phyloP scores from a whole-genome alignment of 2,329 filamentous ascomycete genomes.

The Nemania abortiva region DNA sequence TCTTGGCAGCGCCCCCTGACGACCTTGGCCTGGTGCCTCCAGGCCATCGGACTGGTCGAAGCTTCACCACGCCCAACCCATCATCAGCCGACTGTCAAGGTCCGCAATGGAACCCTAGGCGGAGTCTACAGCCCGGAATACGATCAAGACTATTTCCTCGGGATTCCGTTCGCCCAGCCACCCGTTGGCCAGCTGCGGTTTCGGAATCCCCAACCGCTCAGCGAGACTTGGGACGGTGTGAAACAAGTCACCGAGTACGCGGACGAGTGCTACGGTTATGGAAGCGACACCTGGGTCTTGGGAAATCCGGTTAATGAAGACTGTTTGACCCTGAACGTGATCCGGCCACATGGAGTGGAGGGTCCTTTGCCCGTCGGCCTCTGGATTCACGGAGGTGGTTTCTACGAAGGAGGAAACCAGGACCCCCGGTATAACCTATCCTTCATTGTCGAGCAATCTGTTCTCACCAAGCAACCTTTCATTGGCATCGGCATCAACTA shows the following conservation, averaged over 20 bases:
- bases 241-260: not conserved
- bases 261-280: not conserved
- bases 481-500: not conserved
- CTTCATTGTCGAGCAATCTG: not conserved
- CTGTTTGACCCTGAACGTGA: slow-evolving; percentile 4
- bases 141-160: slow-evolving; percentile 22
- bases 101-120: not conserved
- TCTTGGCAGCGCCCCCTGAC: slow-evolving; percentile 4
- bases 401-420: not conserved
- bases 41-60: slow-evolving; percentile 1
- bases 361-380: slow-evolving; percentile 1
- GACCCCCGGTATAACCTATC: not conserved
- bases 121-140: slow-evolving; percentile 5
- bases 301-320: slow-evolving; percentile 2
- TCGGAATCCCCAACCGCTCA: not conserved
- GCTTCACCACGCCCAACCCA: slow-evolving; percentile 2
- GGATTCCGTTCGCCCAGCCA: slow-evolving; percentile 17
- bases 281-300: not conserved
- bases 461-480: not conserved
- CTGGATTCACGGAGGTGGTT: not conserved
- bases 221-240: slow-evolving; percentile 3
- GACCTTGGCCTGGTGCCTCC: slow-evolving; percentile 2
- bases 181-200: slow-evolving; percentile 14
- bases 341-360: not conserved
- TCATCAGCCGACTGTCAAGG: not conserved